Base-by-base conservation (phyloP, 2,329 filamentous ascomycete species). In the Apiospora marii region DNA sequence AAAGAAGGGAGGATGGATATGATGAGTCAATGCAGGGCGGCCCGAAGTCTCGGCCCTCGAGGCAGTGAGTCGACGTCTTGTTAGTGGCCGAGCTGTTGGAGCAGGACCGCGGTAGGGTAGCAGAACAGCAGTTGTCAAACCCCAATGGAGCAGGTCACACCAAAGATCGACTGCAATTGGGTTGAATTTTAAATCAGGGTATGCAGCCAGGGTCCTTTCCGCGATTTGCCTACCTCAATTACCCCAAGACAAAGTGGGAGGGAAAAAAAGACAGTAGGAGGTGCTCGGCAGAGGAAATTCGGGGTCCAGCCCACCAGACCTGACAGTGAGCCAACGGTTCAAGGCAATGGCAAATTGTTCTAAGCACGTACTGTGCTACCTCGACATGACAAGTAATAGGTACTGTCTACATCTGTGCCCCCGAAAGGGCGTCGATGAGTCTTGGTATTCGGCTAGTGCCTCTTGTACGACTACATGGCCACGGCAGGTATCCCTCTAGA, bases 11-110 rank as follows among this genome's bases (percentile, higher is more conserved):
- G 27, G 30, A 34, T 58, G 30, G 14, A 34, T 34, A 37, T 64
- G 53, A 41, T 64, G 53, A 64, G 53, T 64, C 53, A 64, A 64
- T 64, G 53, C 30, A 64, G 53, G 4, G 8, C 53, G 53, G 53
- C 53, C 53, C 53, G 53, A 64, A 64, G 8, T n/a, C 30, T 64
- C 53, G 53, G 53, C 30, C 41, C 12, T 64, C 37, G 37, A 41
- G 30, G 30, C 3, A 64, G 37, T 37, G 53, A 64, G 53, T 64
- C 53, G 53, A 64, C 10, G 53, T 37, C 53, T 37, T 64, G 30
- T 64, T 64, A 64, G 53, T 64, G 53, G 53, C 53, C 30, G 53
- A 10, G 30, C 27, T 61, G 30, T 58, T 37, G 19, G 30, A 37
- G 14, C 3, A 14, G 27, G 53, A 14, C 34, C 10, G 53, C 22